These are phyloP conservation scores for Selaginella tamariscina DNA, from an alignment of 75 land plant species.

Conservation along the genomic window DNA sequence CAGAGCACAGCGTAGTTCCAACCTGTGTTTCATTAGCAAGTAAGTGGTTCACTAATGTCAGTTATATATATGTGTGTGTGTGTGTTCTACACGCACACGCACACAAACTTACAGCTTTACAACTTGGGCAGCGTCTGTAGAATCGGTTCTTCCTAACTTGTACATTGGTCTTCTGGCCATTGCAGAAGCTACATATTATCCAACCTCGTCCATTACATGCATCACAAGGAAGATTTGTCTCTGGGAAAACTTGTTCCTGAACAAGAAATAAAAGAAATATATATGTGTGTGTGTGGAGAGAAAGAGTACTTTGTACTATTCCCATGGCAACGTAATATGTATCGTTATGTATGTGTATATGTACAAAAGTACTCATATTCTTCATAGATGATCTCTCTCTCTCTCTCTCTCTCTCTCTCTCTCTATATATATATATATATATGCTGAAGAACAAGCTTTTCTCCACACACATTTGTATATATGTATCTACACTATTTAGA, in stretches of 20 bases:
- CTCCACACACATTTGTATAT: too few species aligned
- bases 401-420: too few species aligned
- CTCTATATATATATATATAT: too few species aligned
- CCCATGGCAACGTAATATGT: too few species aligned
- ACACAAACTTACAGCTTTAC: conserved; percentile 62
- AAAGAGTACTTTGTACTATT: too few species aligned
- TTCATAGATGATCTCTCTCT: too few species aligned
- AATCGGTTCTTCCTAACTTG: conserved; percentile 45
- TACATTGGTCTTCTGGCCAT: conserved; percentile 75
- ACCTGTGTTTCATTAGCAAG: conserved; percentile 21
- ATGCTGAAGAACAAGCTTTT: too few species aligned
- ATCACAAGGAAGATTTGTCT: conserved; percentile 32
- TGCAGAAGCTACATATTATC: conserved; percentile 68
- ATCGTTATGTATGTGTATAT: too few species aligned
- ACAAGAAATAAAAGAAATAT: background rate
- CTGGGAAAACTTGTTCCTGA: background rate
- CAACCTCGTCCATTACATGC: conserved; percentile 65
- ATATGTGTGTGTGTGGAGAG: too few species aligned
- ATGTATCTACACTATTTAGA: too few species aligned
- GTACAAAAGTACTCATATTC: too few species aligned
- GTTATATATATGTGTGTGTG: background rate
- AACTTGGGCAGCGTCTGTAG: conserved; percentile 68
- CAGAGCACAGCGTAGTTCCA: conserved; percentile 37
- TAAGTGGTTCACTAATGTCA: background rate
- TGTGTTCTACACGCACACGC: background rate